Conservation (phyloP, 2,329 filamentous ascomycete genomes). For the Biscogniauxia sp. region DNA sequence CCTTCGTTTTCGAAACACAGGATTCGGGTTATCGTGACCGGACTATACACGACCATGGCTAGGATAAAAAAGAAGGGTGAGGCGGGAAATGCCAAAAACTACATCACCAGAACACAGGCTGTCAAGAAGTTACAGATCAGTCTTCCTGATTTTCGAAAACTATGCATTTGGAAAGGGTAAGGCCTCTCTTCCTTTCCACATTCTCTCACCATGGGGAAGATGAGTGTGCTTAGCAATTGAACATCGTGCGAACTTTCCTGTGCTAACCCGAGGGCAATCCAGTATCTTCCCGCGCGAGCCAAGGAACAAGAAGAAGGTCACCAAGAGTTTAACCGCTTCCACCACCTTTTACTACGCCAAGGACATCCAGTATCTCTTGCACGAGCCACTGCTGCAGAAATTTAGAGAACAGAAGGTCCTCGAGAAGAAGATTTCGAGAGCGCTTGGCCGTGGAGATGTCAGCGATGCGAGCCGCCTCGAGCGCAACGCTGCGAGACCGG, state of each 20-base stretch:
- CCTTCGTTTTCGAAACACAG: slow-evolving; percentile 7
- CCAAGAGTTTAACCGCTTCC: slow-evolving; percentile 82
- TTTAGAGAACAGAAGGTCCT: slow-evolving; percentile 97
- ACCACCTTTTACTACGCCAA: slow-evolving; percentile 92
- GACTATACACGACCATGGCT: slow-evolving; percentile 50
- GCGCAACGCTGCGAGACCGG: slow-evolving; percentile 78
- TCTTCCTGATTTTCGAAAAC: slow-evolving; percentile 92
- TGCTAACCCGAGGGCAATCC: not conserved
- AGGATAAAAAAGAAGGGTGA: slow-evolving; percentile 91
- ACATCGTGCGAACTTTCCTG: not conserved
- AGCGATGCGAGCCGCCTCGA: slow-evolving; percentile 85
- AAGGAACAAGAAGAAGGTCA: slow-evolving; percentile 93
- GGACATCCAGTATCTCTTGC: slow-evolving; percentile 96
- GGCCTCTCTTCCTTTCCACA: not conserved
- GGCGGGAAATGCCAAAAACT: slow-evolving; percentile 94
- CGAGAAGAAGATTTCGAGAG: slow-evolving; percentile 95
- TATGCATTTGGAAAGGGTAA: slow-evolving; percentile 96
- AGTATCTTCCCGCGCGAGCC: slow-evolving; percentile 94
- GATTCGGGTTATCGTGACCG: slow-evolving; percentile 12
- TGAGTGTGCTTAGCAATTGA: too few species aligned
- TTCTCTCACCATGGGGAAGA: not conserved
- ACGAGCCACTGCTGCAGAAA: slow-evolving; percentile 90
- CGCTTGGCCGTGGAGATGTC: slow-evolving; percentile 87
- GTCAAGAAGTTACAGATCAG: slow-evolving; percentile 97
- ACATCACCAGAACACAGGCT: slow-evolving; percentile 93